These are phyloP conservation scores for Cryphonectria parasitica DNA, from an alignment of 2,329 filamentous ascomycete genomes.

Conservation along the genomic window DNA sequence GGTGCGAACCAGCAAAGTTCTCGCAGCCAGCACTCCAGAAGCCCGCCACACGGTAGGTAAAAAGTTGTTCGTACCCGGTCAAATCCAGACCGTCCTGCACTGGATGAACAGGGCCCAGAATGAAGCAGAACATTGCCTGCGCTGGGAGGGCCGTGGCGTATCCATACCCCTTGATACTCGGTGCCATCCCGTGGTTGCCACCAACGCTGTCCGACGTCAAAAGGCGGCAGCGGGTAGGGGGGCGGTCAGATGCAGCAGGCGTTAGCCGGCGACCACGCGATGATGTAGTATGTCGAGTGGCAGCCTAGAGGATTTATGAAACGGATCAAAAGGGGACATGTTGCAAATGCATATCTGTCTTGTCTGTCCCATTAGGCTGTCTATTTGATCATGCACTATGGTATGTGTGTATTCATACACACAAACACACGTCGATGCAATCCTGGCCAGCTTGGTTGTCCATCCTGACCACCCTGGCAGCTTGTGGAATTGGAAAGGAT, in stretches of 20 bases:
- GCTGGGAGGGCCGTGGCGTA: neutral
- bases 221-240: constrained; percentile 2
- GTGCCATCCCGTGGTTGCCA: neutral
- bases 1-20: neutral
- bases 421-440: neutral
- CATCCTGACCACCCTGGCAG: neutral
- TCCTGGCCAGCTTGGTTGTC: too few species aligned
- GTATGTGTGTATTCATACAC: neutral
- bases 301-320: neutral
- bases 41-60: neutral
- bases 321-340: too few species aligned
- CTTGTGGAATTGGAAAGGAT: neutral
- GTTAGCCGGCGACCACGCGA: neutral
- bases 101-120: neutral
- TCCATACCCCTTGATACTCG: neutral
- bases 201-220: constrained; percentile 4
- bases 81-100: neutral
- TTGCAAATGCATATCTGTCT: too few species aligned
- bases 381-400: neutral
- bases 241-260: constrained; percentile 16
- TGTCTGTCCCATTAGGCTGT: neutral
- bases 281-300: neutral
- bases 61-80: neutral
- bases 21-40: neutral
- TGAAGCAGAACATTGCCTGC: neutral